Evolutionary conservation across 2,329 filamentous ascomycete species (phyloP).

Genomic region (Fusarium stilboides): DNA sequence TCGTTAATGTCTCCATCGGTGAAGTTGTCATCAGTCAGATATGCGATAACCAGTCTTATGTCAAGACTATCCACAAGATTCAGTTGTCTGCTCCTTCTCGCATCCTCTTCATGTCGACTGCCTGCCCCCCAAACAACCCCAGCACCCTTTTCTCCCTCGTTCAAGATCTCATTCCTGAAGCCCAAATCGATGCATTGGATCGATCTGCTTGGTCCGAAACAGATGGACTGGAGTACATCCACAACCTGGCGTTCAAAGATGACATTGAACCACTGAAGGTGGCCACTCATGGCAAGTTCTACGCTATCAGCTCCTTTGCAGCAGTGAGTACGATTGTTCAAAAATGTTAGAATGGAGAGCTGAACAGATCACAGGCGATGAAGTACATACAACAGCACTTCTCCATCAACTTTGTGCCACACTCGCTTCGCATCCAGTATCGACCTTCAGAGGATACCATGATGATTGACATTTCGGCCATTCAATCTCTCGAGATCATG

Average conservation of each 20-base stretch:
- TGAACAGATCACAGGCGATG: constrained; percentile 72
- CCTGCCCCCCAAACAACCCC: constrained; percentile 74
- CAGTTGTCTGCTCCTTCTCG: constrained; percentile 83
- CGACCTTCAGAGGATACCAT: constrained; percentile 92
- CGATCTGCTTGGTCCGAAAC: constrained; percentile 88
- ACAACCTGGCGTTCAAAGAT: constrained; percentile 82
- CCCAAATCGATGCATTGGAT: constrained; percentile 68
- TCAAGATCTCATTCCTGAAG: constrained; percentile 67
- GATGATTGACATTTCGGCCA: constrained; percentile 94
- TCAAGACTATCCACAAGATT: constrained; percentile 89
- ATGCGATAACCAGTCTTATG: constrained; percentile 92
- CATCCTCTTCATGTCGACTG: constrained; percentile 82
- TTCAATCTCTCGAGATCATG: constrained; percentile 88
- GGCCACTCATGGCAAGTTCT: constrained; percentile 86
- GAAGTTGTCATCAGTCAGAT: constrained; percentile 92
- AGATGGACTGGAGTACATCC: constrained; percentile 82
- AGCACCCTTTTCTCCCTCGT: constrained; percentile 83
- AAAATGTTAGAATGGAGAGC: neutral
- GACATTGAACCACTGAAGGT: constrained; percentile 87
- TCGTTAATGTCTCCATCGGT: constrained; percentile 88
- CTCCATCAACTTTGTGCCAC: constrained; percentile 77
- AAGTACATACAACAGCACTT: constrained; percentile 84
- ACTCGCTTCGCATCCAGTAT: constrained; percentile 88
- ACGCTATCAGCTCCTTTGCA: constrained; percentile 86
- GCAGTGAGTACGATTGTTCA: constrained; percentile 71